Base-by-base conservation (phyloP, 2,329 filamentous ascomycete species). In the Claviceps cyperi region DNA sequence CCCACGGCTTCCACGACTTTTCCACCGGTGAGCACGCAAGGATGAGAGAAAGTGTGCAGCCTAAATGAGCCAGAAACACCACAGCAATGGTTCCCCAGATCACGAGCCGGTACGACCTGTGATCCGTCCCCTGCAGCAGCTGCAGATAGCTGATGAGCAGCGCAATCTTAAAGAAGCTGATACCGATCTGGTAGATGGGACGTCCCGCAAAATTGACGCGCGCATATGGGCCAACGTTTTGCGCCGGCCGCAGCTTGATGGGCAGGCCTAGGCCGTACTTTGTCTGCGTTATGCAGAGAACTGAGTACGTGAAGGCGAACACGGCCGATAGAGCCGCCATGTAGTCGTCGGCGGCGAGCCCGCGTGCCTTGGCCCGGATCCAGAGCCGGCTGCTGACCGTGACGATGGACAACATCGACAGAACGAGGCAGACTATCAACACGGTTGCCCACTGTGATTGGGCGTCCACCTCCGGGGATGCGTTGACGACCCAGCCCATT, bases 151-250 rank as follows among this genome's bases (percentile, higher is more conserved):
- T 74, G 55, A 77, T 69, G 51, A 75, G 63, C 2, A 77, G 62
- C 0, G 74, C 73, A 28, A 76, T 69, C 57, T 78, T 78, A 67
- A 78, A 78, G 51, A 75, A 75, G 52, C 71, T 72, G 58, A 78
- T 75, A 38, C 75, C 75, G 7, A 75, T 47, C 53, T 77, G 73
- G 52, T 78, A 78, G 43, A 77, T 69, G 0, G 75, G 75, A 2
- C 75, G 68, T 2, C 74, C 75, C 5, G 70, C 71, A 54, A 68
- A 77, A 58, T 78, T 78, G 56, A 74, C 62, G 50, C 72, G 58
- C 0, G 70, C 72, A 57, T 76, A 77, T 0, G 62, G 61, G 5
- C 68, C 52, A 0, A 74, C 56, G 43, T 72, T 68, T n/a, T 54
- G 59, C n/a, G 62, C 56, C 0, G 75, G 75, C 0, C 75, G 68